Conservation (phyloP, 352 stramenopile genomes). For the Blastocystis sp. region DNA sequence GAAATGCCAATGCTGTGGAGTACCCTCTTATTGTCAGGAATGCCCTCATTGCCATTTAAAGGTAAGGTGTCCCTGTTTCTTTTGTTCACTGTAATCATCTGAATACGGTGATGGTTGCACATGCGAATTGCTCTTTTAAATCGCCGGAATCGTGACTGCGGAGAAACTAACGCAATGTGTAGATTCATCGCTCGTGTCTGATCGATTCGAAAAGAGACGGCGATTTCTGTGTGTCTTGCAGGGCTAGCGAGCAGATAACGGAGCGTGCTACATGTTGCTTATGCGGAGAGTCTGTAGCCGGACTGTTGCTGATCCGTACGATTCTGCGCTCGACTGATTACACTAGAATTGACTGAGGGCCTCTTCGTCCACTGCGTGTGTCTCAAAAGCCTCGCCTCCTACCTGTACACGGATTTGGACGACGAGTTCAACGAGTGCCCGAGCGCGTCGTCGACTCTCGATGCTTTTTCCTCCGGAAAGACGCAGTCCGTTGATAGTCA, state of each 20-base stretch:
- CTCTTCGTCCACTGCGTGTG: constrained; percentile 55
- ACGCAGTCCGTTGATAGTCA: background rate
- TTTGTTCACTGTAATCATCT: too few relatives aligned
- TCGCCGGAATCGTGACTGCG: background rate
- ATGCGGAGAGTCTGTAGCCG: background rate
- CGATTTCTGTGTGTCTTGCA: constrained; percentile 1
- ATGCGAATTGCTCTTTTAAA: background rate
- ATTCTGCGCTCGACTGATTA: background rate
- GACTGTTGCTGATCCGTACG: constrained; percentile 10
- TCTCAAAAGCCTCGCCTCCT: constrained; percentile 43
- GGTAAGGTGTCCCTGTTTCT: constrained; percentile 4
- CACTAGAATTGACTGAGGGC: background rate
- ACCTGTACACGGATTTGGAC: constrained; percentile 30
- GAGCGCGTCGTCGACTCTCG: background rate
- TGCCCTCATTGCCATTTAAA: constrained; percentile 33
- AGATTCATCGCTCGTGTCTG: background rate
- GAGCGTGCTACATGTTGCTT: background rate
- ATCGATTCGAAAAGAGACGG: too few relatives aligned
- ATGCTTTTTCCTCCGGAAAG: background rate
- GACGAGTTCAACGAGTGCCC: constrained; percentile 3
- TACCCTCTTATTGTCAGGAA: background rate
- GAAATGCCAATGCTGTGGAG: constrained; percentile 38
- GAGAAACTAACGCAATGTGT: background rate
- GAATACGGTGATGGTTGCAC: too few relatives aligned
- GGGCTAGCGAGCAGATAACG: background rate